Evolutionary conservation across 2,329 filamentous ascomycete genomes (phyloP), one percentile per base, ranked within the genome.

Genomic region (Pseudogymnoascus sp.): DNA sequence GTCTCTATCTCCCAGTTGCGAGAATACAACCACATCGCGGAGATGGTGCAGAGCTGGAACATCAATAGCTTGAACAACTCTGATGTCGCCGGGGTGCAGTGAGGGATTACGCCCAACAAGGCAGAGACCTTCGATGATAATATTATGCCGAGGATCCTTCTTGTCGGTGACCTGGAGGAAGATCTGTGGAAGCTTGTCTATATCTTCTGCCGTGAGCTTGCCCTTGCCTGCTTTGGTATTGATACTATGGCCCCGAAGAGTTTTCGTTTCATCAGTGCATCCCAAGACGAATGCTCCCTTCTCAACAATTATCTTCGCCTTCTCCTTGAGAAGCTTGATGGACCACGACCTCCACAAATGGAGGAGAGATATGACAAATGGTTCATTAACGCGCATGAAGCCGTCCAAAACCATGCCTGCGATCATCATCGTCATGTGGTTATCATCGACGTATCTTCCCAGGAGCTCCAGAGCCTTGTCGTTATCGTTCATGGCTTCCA

Each of bases 91-190:
- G 0, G 93, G 90, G 70, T 99, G 93, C 6, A 99, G 81, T 0
- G 93, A 97, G 0, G 95, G 95, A 69, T 99, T 99, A 26, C 95
- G 87, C 1, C 92, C 93, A 0, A 99, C 80, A 6, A 96, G 79
- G 70, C 95, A 97, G 2, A 91, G 71, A 0, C 92, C 93, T 65
- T 86, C 80, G 23, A 97, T 83, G 1, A 93, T 78, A 61, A 79
- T 82, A 21, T 80, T 77, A 1, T 78, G 79, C 23, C 76, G 76
- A 35, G 80, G 78, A 7, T 81, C 77, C 0, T 80, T 78, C 7
- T 84, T 72, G 61, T 83, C 82, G 0, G 87, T 87, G 0, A 97
- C 79, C 71, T 97, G 93, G 0, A 97, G 73, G 70, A 97, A 99
- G 7, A 99, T 91, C 70, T 99, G 87, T 0, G 95, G 92, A 1